phyloP scores from a whole-genome alignment of 495 filamentous ascomycete genomes.

The Podospora conica region DNA sequence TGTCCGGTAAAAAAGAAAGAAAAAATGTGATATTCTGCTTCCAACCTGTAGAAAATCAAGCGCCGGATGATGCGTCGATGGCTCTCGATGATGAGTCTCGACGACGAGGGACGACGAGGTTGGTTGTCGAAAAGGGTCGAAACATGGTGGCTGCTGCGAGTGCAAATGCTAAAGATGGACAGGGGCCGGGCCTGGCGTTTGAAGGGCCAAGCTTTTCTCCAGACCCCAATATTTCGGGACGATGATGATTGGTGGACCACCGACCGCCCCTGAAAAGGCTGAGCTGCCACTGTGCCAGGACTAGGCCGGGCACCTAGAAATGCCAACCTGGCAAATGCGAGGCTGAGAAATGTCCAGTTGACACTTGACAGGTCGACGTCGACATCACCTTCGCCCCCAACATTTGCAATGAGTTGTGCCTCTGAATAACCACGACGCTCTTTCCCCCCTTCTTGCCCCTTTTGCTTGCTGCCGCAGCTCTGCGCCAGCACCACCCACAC shows the following conservation, averaged over 20 bases:
- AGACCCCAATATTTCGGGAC: not conserved
- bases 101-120: not conserved
- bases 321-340: constrained; percentile 8
- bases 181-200: not conserved
- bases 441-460: not conserved
- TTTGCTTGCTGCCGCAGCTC: not conserved
- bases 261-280: not conserved
- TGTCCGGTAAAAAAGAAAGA: not conserved
- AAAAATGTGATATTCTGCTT: not conserved
- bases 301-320: not conserved
- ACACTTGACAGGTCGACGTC: constrained; percentile 10
- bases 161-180: too few species aligned
- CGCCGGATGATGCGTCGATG: not conserved
- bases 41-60: not conserved
- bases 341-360: constrained; percentile 16
- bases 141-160: not conserved
- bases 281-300: not conserved
- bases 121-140: not conserved
- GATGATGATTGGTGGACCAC: constrained; percentile 13
- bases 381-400: not conserved
- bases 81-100: not conserved
- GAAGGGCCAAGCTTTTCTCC: not conserved
- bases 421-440: not conserved
- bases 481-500: not conserved
- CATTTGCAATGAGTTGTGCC: constrained; percentile 12